Conservation (phyloP, 768 basidiomycete species). For the Tylopilus balloui region DNA sequence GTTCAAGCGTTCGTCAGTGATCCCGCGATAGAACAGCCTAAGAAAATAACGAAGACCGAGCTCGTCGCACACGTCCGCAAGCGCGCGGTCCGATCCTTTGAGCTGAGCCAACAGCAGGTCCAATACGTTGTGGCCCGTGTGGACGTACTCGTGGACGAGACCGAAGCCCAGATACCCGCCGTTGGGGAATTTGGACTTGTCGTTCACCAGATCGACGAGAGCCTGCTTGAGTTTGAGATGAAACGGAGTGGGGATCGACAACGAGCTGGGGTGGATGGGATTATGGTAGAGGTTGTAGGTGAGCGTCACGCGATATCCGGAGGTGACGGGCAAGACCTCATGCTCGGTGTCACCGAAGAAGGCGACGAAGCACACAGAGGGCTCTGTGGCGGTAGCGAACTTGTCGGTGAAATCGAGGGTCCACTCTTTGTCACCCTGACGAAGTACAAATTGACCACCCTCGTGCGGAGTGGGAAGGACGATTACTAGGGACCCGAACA, state of each 20-base stretch:
- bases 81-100: constrained; percentile 10
- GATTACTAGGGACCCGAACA: constrained; percentile 52
- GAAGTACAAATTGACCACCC: constrained; percentile 12
- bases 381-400: background rate
- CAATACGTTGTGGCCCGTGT: background rate
- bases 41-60: constrained; percentile 6
- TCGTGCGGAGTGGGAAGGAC: constrained; percentile 39
- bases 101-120: constrained; percentile 1
- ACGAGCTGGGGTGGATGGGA: background rate
- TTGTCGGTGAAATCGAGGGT: background rate
- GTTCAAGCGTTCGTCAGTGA: background rate
- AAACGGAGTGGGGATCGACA: background rate
- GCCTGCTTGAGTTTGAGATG: constrained; percentile 1
- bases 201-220: background rate
- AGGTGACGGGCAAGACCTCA: constrained; percentile 39
- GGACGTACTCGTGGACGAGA: constrained; percentile 14
- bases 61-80: constrained; percentile 5
- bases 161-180: constrained; percentile 15
- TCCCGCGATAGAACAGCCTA: constrained; percentile 1
- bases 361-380: constrained; percentile 35
- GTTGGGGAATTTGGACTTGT: background rate
- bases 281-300: constrained; percentile 37
- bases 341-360: constrained; percentile 44
- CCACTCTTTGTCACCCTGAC: constrained; percentile 3
- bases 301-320: constrained; percentile 42